Conservation (phyloP, 108 stramenopile genomes). For the Chaetoceros muelleri region DNA sequence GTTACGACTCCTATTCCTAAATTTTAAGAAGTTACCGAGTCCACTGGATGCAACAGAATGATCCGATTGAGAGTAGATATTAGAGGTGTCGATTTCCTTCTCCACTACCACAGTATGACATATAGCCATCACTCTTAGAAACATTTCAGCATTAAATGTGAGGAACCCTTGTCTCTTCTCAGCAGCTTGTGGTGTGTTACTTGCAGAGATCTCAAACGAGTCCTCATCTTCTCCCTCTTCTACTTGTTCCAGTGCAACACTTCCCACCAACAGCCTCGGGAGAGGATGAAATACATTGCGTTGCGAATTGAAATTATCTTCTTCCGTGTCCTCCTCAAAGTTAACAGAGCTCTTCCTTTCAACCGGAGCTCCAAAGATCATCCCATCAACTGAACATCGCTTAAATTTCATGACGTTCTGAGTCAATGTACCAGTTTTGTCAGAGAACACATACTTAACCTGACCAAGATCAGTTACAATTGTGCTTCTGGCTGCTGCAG, state of each 20-base stretch:
- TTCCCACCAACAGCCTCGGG: slow-evolving; percentile 44
- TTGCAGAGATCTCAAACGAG: slow-evolving; percentile 2
- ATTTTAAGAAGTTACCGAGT: neutral
- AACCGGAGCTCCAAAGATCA: slow-evolving; percentile 75
- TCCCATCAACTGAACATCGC: slow-evolving; percentile 85
- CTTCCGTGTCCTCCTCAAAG: slow-evolving; percentile 9
- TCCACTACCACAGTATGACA: slow-evolving; percentile 92
- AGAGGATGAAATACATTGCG: slow-evolving; percentile 32
- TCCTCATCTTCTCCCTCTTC: neutral
- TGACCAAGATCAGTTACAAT: slow-evolving; percentile 89
- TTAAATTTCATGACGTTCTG: slow-evolving; percentile 97
- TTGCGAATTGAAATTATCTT: slow-evolving; percentile 3
- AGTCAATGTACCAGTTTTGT: slow-evolving; percentile 96
- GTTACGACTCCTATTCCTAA: neutral
- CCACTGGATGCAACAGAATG: neutral
- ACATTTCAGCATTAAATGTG: slow-evolving; percentile 85
- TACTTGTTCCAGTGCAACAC: slow-evolving; percentile 6
- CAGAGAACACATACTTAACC: slow-evolving; percentile 92
- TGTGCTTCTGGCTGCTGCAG: slow-evolving; percentile 72
- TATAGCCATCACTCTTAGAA: slow-evolving; percentile 77
- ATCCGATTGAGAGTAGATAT: neutral
- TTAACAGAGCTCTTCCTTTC: slow-evolving; percentile 35
- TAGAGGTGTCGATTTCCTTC: slow-evolving; percentile 50
- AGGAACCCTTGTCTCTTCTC: slow-evolving; percentile 17
- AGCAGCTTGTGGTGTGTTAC: too few relatives aligned